Evolutionary conservation across 148 eudicot genomes (phyloP).

Genomic region (Vaccinium myrtillus): DNA sequence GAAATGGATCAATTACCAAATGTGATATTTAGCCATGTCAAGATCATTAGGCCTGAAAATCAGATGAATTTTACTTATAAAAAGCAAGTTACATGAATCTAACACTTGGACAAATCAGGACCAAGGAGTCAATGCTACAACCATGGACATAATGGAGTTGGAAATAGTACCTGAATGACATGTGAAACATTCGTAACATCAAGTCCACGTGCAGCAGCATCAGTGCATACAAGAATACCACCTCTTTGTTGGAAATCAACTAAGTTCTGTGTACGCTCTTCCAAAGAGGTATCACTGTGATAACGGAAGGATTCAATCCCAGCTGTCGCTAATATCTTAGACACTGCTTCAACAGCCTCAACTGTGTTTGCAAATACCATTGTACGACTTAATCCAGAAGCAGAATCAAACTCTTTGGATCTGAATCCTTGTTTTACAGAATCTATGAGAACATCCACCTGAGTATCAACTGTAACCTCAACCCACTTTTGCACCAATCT

Average conservation of each 20-base stretch:
- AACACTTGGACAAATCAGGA: background rate
- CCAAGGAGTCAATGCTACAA: background rate
- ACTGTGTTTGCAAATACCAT: slow-evolving; percentile 98
- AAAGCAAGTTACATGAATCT: background rate
- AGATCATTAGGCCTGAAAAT: background rate
- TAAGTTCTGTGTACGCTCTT: slow-evolving; percentile 68
- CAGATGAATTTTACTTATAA: background rate
- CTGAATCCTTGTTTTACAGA: slow-evolving; percentile 52
- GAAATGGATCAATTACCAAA: background rate
- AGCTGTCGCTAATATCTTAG: slow-evolving; percentile 55
- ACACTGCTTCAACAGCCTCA: slow-evolving; percentile 87
- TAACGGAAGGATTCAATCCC: slow-evolving; percentile 69
- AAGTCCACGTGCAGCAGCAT: slow-evolving; percentile 94
- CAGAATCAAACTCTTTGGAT: slow-evolving; percentile 24
- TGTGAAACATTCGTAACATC: slow-evolving; percentile 86
- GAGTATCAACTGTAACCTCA: slow-evolving; percentile 74
- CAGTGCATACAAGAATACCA: slow-evolving; percentile 91
- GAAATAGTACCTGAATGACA: slow-evolving; percentile 75
- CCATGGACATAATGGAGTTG: background rate
- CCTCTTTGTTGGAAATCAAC: slow-evolving; percentile 67
- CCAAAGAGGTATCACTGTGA: slow-evolving; percentile 70
- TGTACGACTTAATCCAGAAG: slow-evolving; percentile 45
- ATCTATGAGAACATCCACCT: slow-evolving; percentile 77
- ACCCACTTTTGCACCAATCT: slow-evolving; percentile 91
- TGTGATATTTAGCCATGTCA: background rate